Percentiles rank a stretch among this genome's conserved stretches.
phyloP scores from a whole-genome alignment of 2,329 filamentous ascomycete species.

The Fusarium tjaetaba region DNA sequence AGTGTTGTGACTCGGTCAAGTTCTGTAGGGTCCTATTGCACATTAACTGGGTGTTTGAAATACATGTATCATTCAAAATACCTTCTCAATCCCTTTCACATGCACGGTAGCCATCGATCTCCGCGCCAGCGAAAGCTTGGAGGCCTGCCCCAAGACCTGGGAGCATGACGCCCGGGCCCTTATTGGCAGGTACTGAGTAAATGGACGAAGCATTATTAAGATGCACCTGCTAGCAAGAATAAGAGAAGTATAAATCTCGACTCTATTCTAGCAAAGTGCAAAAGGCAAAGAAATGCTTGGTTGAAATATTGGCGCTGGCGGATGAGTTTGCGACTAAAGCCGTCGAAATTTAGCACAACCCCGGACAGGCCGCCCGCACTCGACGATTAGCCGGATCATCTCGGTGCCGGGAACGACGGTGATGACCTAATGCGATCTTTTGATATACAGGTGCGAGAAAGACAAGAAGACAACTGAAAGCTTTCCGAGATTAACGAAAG shows the following conservation, averaged over 20 bases:
- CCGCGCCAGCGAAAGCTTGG: constrained; percentile 36
- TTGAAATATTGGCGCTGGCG: constrained; percentile 13
- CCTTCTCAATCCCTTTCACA: constrained; percentile 51
- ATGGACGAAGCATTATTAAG: constrained; percentile 49
- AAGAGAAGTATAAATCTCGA: background rate
- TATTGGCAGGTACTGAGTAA: constrained; percentile 47
- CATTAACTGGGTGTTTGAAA: background rate
- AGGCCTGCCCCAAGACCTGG: constrained; percentile 36
- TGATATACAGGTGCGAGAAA: background rate
- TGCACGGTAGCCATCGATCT: constrained; percentile 48
- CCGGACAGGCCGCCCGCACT: constrained; percentile 38
- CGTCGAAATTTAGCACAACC: constrained; percentile 40
- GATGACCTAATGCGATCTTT: constrained; percentile 38
- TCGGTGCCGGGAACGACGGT: constrained; percentile 34
- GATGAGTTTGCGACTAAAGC: constrained; percentile 39
- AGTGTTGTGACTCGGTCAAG: constrained; percentile 89
- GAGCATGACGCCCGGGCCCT: constrained; percentile 41
- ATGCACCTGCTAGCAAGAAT: constrained; percentile 19
- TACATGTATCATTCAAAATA: background rate
- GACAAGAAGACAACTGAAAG: background rate
- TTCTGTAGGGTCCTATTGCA: constrained; percentile 77
- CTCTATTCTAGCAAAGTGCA: constrained; percentile 25
- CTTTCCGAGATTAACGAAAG: background rate
- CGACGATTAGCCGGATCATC: constrained; percentile 46
- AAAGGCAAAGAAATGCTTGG: constrained; percentile 15